phyloP scores from a whole-genome alignment of 2,329 filamentous ascomycete genomes.

The Pochonia chlamydosporia region DNA sequence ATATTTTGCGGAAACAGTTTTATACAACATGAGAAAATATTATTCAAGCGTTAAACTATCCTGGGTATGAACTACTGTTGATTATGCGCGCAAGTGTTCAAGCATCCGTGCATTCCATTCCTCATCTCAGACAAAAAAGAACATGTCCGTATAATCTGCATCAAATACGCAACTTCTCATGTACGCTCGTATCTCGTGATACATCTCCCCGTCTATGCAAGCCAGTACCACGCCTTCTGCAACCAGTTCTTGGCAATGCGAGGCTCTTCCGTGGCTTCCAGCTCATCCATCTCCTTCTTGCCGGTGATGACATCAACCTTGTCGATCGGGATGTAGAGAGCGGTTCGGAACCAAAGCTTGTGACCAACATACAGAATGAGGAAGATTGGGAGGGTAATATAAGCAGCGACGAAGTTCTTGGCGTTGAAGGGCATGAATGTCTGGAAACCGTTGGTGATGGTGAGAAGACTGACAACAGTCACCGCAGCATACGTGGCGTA shows the following conservation, averaged over 20 bases:
- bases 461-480: conserved; percentile 53
- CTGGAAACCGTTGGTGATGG: conserved; percentile 69
- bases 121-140: not conserved
- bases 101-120: not conserved
- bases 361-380: conserved; percentile 55
- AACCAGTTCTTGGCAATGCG: conserved; percentile 44
- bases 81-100: not conserved
- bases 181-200: not conserved
- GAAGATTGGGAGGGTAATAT: conserved; percentile 59
- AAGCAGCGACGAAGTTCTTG: conserved; percentile 58
- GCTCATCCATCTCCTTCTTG: conserved; percentile 57
- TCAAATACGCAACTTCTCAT: not conserved
- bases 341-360: conserved; percentile 45
- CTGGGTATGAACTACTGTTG: conserved; percentile 8
- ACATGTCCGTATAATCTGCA: not conserved
- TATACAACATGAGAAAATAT: not conserved
- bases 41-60: not conserved
- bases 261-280: conserved; percentile 41
- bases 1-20: too few species aligned
- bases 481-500: conserved; percentile 60
- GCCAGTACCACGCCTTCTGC: conserved; percentile 51
- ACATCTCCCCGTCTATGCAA: conserved; percentile 30
- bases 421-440: conserved; percentile 67
- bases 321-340: conserved; percentile 32
- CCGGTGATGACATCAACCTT: conserved; percentile 53